These are phyloP conservation scores for Ganoderma multipileum DNA, from an alignment of 1,284 basidiomycete species.

Conservation along the genomic window DNA sequence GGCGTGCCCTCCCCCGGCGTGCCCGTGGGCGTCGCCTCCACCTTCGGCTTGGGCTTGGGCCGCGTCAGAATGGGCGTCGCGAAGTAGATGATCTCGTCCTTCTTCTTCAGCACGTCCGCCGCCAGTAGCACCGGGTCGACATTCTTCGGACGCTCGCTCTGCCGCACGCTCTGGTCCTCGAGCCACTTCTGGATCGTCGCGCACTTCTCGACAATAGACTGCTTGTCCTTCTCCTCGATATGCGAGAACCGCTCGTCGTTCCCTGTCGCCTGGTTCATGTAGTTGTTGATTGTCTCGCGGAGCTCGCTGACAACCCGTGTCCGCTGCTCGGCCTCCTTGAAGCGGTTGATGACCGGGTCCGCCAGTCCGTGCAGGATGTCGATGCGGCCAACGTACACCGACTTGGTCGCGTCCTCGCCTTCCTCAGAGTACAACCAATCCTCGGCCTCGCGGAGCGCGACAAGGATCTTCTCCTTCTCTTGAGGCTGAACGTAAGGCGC, in stretches of 20 bases:
- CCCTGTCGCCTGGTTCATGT: conserved; percentile 82
- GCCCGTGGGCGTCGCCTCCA: conserved; percentile 50
- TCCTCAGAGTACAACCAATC: conserved; percentile 97
- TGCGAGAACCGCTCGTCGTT: conserved; percentile 86
- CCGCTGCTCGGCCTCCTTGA: conserved; percentile 83
- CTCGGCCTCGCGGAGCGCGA: conserved; percentile 78
- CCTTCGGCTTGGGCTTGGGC: conserved; percentile 86
- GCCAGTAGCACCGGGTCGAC: conserved; percentile 83
- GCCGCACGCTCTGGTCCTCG: conserved; percentile 86
- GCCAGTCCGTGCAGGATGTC: conserved; percentile 84
- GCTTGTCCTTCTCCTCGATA: conserved; percentile 88
- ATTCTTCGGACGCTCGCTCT: conserved; percentile 88
- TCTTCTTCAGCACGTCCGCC: conserved; percentile 85
- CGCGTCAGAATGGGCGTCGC: conserved; percentile 84
- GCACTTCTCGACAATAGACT: conserved; percentile 80
- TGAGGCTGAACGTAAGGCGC: conserved; percentile 71
- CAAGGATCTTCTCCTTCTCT: conserved; percentile 82
- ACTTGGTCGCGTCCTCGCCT: conserved; percentile 94
- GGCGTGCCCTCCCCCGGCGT: conserved; percentile 33
- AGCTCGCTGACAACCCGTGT: conserved; percentile 74
- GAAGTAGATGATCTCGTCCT: conserved; percentile 89
- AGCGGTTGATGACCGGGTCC: conserved; percentile 84
- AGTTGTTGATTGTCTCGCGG: conserved; percentile 86
- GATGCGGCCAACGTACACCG: conserved; percentile 68
- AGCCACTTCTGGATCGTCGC: conserved; percentile 92